These are phyloP conservation scores for Talaromyces sp. DNA, from an alignment of 2,329 filamentous ascomycete genomes.

Conservation along the genomic window DNA sequence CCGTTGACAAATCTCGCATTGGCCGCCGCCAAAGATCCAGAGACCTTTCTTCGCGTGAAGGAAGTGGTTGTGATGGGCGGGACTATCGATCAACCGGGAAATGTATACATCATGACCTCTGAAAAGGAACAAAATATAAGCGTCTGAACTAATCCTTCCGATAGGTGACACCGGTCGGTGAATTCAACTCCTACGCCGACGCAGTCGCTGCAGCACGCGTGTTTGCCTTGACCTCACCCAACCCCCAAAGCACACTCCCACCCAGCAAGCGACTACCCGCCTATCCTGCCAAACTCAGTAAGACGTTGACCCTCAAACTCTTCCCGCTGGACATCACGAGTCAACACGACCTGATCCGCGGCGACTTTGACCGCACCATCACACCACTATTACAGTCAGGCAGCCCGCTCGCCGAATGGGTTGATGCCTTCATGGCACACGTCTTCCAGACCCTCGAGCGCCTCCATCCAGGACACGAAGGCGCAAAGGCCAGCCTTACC, in stretches of 20 bases:
- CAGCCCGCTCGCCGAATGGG: constrained; percentile 72
- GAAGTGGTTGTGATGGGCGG: constrained; percentile 97
- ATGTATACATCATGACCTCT: constrained; percentile 54
- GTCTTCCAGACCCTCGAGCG: constrained; percentile 66
- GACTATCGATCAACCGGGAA: constrained; percentile 72
- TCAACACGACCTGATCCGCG: constrained; percentile 61
- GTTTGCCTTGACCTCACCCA: constrained; percentile 70
- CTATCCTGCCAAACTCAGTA: constrained; percentile 63
- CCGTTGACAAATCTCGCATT: constrained; percentile 91
- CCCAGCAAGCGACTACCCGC: constrained; percentile 54
- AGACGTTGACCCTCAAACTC: constrained; percentile 62
- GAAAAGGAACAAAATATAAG: background rate
- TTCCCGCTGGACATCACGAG: constrained; percentile 77
- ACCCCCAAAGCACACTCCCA: constrained; percentile 76
- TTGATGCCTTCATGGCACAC: constrained; percentile 65
- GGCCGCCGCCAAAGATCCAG: constrained; percentile 81
- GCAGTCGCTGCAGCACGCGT: constrained; percentile 71
- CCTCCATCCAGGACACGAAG: constrained; percentile 53
- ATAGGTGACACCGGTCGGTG: constrained; percentile 68
- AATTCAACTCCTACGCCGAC: constrained; percentile 96
- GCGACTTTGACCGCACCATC: constrained; percentile 57
- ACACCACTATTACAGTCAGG: constrained; percentile 55
- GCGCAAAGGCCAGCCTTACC: constrained; percentile 55
- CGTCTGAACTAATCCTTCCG: background rate
- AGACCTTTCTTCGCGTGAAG: constrained; percentile 82